phyloP scores from a whole-genome alignment of 169 alveolate species.

The Plasmodium relictum region DNA sequence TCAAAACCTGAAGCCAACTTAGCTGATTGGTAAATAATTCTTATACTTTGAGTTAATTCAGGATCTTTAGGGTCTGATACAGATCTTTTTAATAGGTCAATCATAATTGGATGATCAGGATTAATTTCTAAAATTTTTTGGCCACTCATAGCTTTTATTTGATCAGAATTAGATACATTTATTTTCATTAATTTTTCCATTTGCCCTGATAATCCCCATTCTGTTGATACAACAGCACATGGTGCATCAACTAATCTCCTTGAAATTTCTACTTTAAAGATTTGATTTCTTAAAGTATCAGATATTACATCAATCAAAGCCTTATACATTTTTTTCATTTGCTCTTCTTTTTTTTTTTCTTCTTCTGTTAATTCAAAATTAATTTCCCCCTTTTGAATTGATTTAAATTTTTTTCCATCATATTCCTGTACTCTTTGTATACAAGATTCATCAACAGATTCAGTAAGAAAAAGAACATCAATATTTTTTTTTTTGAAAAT shows the following conservation, averaged over 20 bases:
- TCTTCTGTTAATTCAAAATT: constrained; percentile 85
- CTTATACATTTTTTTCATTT: constrained; percentile 83
- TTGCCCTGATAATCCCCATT: constrained; percentile 94
- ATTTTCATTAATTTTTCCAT: constrained; percentile 93
- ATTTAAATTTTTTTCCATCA: constrained; percentile 90
- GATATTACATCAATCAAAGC: constrained; percentile 86
- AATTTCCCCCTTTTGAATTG: constrained; percentile 90
- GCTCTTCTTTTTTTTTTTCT: constrained; percentile 85
- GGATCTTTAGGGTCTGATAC: constrained; percentile 75
- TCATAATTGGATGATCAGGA: constrained; percentile 97
- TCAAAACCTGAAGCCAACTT: constrained; percentile 87
- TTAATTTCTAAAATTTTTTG: constrained; percentile 95
- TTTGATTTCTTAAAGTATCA: constrained; percentile 84
- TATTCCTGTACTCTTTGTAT: constrained; percentile 89
- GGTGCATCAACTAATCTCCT: constrained; percentile 91
- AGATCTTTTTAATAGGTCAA: constrained; percentile 80
- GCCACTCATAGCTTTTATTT: constrained; percentile 80
- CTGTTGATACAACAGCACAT: constrained; percentile 91
- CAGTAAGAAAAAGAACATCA: constrained; percentile 95
- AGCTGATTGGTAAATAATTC: constrained; percentile 85
- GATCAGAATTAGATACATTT: constrained; percentile 85
- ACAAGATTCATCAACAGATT: constrained; percentile 97
- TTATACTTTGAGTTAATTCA: constrained; percentile 77
- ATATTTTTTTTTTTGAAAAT: constrained; percentile 92
- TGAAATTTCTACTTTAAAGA: constrained; percentile 88